phyloP scores from a whole-genome alignment of 257 asterid genomes.

The Solanum neorickii region DNA sequence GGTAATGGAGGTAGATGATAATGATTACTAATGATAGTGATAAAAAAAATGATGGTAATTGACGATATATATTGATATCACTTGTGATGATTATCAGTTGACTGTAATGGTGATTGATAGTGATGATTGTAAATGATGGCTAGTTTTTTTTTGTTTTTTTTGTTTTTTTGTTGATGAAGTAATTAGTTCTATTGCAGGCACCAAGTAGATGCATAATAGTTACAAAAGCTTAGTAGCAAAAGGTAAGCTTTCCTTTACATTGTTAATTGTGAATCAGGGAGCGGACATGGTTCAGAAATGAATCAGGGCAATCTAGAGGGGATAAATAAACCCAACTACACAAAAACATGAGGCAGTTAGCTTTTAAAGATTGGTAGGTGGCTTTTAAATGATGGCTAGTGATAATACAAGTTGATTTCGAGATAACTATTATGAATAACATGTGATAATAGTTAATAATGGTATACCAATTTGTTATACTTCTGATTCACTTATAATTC shows the following conservation, averaged over 20 bases:
- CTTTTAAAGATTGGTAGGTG: too few relatives aligned
- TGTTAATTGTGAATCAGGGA: too few relatives aligned
- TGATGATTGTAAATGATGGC: not conserved
- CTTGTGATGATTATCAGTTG: not conserved
- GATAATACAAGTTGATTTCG: not conserved
- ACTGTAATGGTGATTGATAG: not conserved
- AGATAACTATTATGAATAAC: not conserved
- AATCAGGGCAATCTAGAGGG: too few relatives aligned
- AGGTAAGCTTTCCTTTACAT: too few relatives aligned
- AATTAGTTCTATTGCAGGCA: too few relatives aligned
- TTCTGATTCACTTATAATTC: not conserved
- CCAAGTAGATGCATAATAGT: too few relatives aligned
- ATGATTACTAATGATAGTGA: not conserved
- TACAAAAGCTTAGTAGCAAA: too few relatives aligned
- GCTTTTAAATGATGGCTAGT: not conserved
- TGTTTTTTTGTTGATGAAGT: too few relatives aligned
- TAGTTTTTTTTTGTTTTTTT: too few relatives aligned
- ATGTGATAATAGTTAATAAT: not conserved
- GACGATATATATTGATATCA: not conserved
- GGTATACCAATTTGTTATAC: not conserved
- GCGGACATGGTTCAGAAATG: too few relatives aligned
- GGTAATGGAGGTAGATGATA: not conserved
- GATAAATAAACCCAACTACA: too few relatives aligned
- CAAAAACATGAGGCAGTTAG: too few relatives aligned
- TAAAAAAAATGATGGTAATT: not conserved